These are phyloP conservation scores for Corymbia calophylla DNA, from an alignment of 441 rosid species.

Conservation along the genomic window DNA sequence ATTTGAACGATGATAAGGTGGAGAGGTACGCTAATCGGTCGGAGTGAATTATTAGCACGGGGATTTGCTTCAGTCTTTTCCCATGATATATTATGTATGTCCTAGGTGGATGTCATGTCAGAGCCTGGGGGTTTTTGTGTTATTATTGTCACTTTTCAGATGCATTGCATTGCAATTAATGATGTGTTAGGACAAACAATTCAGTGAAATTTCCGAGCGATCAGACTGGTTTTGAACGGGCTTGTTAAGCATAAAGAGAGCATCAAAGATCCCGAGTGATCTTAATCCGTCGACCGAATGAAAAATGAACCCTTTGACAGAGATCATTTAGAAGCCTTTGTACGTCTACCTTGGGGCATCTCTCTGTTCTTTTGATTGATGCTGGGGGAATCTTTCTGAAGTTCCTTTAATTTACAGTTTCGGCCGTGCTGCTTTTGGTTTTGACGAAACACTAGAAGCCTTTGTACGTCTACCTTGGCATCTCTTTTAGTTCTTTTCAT, in stretches of 20 bases:
- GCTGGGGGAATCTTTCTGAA: neutral
- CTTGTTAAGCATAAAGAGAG: neutral
- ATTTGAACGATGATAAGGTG: constrained; percentile 69
- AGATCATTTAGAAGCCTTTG: neutral
- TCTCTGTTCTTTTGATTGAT: neutral
- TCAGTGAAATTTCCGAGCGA: neutral
- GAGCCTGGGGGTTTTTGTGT: neutral
- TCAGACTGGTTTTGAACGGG: neutral
- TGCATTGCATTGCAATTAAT: neutral
- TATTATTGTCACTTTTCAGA: neutral
- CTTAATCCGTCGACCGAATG: neutral
- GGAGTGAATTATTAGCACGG: constrained; percentile 7
- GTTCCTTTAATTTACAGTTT: neutral
- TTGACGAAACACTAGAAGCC: neutral
- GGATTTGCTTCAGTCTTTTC: neutral
- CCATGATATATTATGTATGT: neutral
- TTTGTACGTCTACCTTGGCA: neutral
- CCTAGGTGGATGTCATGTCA: neutral
- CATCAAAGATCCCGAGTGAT: neutral
- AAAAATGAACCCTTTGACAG: too few relatives aligned
- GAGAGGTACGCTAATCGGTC: constrained; percentile 92
- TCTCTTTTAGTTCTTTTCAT: neutral
- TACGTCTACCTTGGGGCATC: neutral
- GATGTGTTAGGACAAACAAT: neutral
- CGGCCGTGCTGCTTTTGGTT: neutral